These are phyloP conservation scores for Malassezia arunalokei DNA, from an alignment of 1,284 basidiomycete genomes.

Conservation along the genomic window DNA sequence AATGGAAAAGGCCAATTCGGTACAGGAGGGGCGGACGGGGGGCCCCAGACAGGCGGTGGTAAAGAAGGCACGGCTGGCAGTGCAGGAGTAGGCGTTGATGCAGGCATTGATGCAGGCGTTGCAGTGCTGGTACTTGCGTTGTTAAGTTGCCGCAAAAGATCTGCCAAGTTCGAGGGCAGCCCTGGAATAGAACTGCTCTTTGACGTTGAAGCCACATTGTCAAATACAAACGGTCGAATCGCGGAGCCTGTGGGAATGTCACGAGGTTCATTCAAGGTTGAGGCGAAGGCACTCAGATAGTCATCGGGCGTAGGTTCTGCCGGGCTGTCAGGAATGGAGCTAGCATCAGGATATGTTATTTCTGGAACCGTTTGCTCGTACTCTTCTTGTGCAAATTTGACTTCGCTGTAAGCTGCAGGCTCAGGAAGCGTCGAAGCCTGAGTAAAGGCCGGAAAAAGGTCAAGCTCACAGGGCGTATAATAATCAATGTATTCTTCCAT, in stretches of 20 bases:
- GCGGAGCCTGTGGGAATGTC: constrained; percentile 3
- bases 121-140: not conserved
- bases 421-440: not conserved
- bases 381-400: constrained; percentile 11
- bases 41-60: not conserved
- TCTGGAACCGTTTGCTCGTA: not conserved
- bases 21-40: constrained; percentile 1
- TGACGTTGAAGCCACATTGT: not conserved
- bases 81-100: not conserved
- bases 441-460: not conserved
- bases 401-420: constrained; percentile 4
- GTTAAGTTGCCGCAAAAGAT: constrained; percentile 1
- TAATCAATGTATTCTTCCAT: constrained; percentile 32
- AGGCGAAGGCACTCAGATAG: constrained; percentile 1
- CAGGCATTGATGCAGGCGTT: not conserved
- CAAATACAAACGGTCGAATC: not conserved
- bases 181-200: not conserved
- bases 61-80: not conserved
- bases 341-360: not conserved
- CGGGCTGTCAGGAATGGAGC: constrained; percentile 6
- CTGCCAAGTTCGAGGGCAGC: not conserved
- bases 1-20: constrained; percentile 13
- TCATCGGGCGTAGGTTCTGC: constrained; percentile 4
- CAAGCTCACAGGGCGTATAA: constrained; percentile 11
- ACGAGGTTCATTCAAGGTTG: not conserved